These are phyloP conservation scores for Durotheca rogersii DNA, from an alignment of 495 filamentous ascomycete species.

Conservation along the genomic window DNA sequence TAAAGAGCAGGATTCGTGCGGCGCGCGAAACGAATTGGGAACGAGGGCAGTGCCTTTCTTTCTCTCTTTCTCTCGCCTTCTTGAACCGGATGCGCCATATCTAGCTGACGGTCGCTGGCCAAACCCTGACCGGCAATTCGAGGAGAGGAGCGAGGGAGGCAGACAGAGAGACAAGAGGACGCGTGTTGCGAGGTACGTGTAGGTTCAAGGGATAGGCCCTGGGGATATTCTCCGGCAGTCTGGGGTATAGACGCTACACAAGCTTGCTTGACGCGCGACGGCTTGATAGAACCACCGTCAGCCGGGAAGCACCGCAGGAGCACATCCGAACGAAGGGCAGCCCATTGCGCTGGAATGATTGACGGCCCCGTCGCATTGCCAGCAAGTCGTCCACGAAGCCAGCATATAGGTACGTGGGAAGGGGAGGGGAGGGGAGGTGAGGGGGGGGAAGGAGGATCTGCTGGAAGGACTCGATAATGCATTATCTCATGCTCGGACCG, in stretches of 20 bases:
- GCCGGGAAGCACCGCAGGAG: conserved; percentile 22
- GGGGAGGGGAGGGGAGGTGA: no score
- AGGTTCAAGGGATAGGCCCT: conserved; percentile 9
- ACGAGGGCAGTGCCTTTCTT: conserved; percentile 12
- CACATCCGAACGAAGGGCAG: conserved; percentile 11
- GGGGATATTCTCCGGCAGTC: conserved; percentile 18
- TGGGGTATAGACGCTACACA: conserved; percentile 30
- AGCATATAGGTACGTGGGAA: no score
- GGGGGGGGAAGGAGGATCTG: conserved; percentile 7
- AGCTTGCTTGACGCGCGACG: conserved; percentile 28
- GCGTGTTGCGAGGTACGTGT: no score
- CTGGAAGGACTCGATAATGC: conserved; percentile 25
- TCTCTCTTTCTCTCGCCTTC: conserved; percentile 5
- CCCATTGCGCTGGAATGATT: conserved; percentile 9
- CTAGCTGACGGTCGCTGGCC: conserved; percentile 19
- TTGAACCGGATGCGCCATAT: conserved; percentile 6
- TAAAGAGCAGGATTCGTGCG: conserved; percentile 13
- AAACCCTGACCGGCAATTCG: conserved; percentile 22
- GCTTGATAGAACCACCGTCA: conserved; percentile 31
- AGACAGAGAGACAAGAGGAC: no score
- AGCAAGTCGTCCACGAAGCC: conserved; percentile 23
- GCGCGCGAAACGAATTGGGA: conserved; percentile 23
- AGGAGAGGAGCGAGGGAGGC: no score
- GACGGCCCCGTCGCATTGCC: conserved; percentile 26
- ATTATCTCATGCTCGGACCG: conserved; percentile 27